These are phyloP conservation scores for Kwoniella europaea DNA, from an alignment of 768 basidiomycete species.

Conservation along the genomic window DNA sequence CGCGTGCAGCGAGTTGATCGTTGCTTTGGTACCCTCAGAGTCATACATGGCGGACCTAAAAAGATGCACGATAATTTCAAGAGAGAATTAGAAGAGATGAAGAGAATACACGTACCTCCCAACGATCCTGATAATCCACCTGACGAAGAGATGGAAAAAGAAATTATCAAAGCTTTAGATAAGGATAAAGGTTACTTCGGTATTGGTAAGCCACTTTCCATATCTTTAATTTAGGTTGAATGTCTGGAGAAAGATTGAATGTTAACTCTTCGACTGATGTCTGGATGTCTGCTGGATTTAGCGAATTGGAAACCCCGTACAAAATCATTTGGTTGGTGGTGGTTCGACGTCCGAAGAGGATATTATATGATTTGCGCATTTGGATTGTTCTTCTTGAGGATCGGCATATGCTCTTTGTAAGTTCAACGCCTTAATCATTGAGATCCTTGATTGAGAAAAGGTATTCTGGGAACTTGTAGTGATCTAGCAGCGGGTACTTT, in stretches of 20 bases:
- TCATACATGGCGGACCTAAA: slow-evolving; percentile 27
- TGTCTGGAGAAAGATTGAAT: background rate
- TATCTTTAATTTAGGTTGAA: background rate
- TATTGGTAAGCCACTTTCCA: slow-evolving; percentile 7
- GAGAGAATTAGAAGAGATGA: slow-evolving; percentile 12
- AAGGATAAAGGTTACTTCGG: slow-evolving; percentile 24
- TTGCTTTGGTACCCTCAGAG: background rate
- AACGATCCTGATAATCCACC: slow-evolving; percentile 12
- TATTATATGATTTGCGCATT: slow-evolving; percentile 21
- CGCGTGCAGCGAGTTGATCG: too few relatives aligned
- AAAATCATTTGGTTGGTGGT: slow-evolving; percentile 25
- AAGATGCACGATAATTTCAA: slow-evolving; percentile 14
- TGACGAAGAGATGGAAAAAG: slow-evolving; percentile 16
- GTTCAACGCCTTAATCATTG: background rate
- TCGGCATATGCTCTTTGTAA: slow-evolving; percentile 28
- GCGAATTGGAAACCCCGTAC: slow-evolving; percentile 22
- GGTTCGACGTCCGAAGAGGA: slow-evolving; percentile 28
- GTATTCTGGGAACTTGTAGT: slow-evolving; percentile 1
- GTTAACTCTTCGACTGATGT: background rate
- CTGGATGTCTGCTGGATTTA: background rate
- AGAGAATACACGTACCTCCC: slow-evolving; percentile 10
- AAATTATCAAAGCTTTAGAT: slow-evolving; percentile 20
- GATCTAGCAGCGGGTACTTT: slow-evolving; percentile 11
- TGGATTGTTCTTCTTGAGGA: slow-evolving; percentile 14
- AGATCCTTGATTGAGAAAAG: background rate